Evolutionary conservation across 495 filamentous ascomycete species (phyloP).

Genomic region (Neurospora pannonica): DNA sequence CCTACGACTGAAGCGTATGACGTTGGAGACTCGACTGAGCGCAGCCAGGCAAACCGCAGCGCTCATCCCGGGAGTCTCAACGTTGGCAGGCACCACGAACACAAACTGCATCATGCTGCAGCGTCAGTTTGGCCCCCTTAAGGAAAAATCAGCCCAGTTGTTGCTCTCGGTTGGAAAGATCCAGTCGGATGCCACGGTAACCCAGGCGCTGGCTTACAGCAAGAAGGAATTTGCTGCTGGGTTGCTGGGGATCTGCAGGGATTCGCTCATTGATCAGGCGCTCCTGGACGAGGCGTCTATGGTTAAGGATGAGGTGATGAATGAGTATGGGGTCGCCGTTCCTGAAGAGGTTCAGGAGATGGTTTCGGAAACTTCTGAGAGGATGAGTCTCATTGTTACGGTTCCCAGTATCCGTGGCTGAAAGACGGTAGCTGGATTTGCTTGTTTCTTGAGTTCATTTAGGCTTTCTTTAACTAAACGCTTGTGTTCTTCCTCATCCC

Average conservation of each 20-base stretch:
- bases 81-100: not conserved
- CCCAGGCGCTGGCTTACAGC: not conserved
- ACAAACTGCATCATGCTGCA: not conserved
- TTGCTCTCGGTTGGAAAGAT: not conserved
- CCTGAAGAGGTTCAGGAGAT: not conserved
- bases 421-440: not conserved
- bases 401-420: not conserved
- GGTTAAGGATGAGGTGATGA: not conserved
- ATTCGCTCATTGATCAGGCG: not conserved
- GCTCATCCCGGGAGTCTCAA: not conserved
- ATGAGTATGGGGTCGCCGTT: not conserved
- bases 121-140: not conserved
- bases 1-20: not conserved
- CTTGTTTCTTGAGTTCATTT: not conserved
- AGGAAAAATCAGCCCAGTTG: not conserved
- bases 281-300: not conserved
- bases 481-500: no score
- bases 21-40: not conserved
- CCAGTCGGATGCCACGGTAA: not conserved
- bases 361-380: not conserved
- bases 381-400: not conserved
- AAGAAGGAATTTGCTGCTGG: not conserved
- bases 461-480: no score
- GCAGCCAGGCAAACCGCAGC: not conserved
- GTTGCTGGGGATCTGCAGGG: not conserved